Conservation (phyloP, 352 stramenopile species). For the Phytophthora idaei region DNA sequence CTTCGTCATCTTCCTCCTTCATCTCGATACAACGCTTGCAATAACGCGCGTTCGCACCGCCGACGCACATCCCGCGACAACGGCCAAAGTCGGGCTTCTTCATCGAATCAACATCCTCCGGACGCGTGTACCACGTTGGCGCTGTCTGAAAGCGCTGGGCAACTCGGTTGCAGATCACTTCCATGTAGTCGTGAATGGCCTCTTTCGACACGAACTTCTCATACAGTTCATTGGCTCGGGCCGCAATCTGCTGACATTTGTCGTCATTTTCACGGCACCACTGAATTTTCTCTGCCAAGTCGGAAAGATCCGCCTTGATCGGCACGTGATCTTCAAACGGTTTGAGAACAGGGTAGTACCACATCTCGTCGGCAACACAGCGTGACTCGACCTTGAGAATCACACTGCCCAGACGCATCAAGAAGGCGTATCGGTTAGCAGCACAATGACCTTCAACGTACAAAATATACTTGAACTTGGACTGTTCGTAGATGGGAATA, state of each 20-base stretch:
- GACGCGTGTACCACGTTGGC: conserved; percentile 69
- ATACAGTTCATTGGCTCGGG: conserved; percentile 94
- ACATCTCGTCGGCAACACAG: conserved; percentile 97
- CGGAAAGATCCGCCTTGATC: conserved; percentile 96
- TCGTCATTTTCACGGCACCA: conserved; percentile 98
- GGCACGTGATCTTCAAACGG: conserved; percentile 98
- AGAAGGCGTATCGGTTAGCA: conserved; percentile 98
- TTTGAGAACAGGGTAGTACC: conserved; percentile 95
- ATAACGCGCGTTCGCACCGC: conserved; percentile 53
- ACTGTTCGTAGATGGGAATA: conserved; percentile 98
- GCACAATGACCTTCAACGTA: conserved; percentile 98
- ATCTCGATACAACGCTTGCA: conserved; percentile 77
- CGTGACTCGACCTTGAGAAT: conserved; percentile 96
- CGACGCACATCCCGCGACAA: conserved; percentile 63
- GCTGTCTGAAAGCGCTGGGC: conserved; percentile 85
- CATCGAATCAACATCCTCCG: conserved; percentile 56
- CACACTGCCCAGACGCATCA: conserved; percentile 98
- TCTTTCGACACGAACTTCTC: conserved; percentile 92
- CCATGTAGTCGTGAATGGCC: conserved; percentile 97
- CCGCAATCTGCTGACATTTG: conserved; percentile 95
- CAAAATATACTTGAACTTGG: conserved; percentile 97
- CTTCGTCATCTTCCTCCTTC: conserved; percentile 63
- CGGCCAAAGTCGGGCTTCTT: conserved; percentile 63
- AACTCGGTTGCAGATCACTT: conserved; percentile 95
- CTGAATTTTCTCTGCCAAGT: conserved; percentile 98